Base-by-base conservation (phyloP, 768 basidiomycete genomes). In the Auriscalpium orientale region DNA sequence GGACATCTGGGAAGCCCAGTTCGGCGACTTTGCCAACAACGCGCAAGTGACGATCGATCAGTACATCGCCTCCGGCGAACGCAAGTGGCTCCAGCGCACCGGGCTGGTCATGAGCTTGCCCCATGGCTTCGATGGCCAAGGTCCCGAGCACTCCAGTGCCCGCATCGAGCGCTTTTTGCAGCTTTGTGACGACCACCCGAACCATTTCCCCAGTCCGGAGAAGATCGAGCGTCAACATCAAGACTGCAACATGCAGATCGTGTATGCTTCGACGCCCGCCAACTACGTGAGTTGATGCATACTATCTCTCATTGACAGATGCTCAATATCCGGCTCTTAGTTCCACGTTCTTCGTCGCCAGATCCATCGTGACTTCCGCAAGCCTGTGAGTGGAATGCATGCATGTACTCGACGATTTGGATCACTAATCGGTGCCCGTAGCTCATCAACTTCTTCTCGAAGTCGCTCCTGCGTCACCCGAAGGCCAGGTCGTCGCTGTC, bases 221-320 rank as follows among this genome's bases (percentile, higher is more conserved):
- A 97, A 95, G 77, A 72, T 95, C 58, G 91, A 94, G 67, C 76
- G 97, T 48, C 94, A 97, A 65, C 94, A 98, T 67, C 97, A 99
- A 75, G 97, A 99, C 70, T 97, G 95, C 73, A 99, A 98, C 69
- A 92, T 98, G 91, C 97, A 98, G 74, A 88, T 99, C 62, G 92
- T 95, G 33, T 98, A 98, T 73, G 91, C 94, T 5, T 94, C 94
- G 22, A 95, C 95, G 0, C 95, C 97, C 8, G 89, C 94, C 51
- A 98, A 95, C 78, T 95, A 95, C 71, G 86, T 88, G 67, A 61
- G 79, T 68, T 22, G 16, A 8, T 4, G 16, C 40, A 28, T 36
- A 34, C 28, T n/a, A 1, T 54, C 48, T 45, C 16, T 16, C 18
- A 51, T 59, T 45, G 60, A 47, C 40, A 58, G 49, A 56, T 56